These are phyloP conservation scores for Lactarius hatsudake DNA, from an alignment of 768 basidiomycete species.

Conservation along the genomic window DNA sequence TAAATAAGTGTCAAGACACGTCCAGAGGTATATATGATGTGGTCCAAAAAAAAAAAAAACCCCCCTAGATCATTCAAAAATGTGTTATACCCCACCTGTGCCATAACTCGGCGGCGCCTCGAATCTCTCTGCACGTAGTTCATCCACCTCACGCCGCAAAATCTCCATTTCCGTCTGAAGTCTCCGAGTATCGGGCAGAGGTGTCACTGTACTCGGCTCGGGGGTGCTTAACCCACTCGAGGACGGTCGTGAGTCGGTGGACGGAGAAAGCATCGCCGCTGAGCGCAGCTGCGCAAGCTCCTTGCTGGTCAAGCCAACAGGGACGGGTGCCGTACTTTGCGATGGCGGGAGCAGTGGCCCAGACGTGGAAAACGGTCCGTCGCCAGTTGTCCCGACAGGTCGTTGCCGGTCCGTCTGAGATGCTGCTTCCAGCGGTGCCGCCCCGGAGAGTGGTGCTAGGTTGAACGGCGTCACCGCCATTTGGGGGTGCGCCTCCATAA, in stretches of 20 bases:
- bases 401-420: neutral
- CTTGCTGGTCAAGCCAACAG: constrained; percentile 12
- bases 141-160: constrained; percentile 30
- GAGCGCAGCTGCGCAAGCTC: constrained; percentile 13
- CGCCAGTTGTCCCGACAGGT: no score
- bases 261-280: neutral
- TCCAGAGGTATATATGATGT: neutral
- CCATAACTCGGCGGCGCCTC: constrained; percentile 32
- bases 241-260: no score
- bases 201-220: neutral
- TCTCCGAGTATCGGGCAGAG: neutral
- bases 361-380: neutral
- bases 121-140: constrained; percentile 29
- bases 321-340: neutral
- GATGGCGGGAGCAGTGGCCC: neutral
- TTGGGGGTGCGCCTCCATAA: neutral
- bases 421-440: neutral
- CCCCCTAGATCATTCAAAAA: neutral
- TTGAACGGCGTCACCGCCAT: constrained; percentile 2
- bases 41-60: neutral
- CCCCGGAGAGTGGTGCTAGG: no score
- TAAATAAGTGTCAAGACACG: neutral
- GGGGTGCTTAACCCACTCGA: no score
- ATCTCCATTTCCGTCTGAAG: constrained; percentile 32
- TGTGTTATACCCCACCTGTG: neutral